Evolutionary conservation across 2,329 filamentous ascomycete genomes (phyloP), one percentile per base, ranked within the genome.

Genomic region (Trichoderma sp.): DNA sequence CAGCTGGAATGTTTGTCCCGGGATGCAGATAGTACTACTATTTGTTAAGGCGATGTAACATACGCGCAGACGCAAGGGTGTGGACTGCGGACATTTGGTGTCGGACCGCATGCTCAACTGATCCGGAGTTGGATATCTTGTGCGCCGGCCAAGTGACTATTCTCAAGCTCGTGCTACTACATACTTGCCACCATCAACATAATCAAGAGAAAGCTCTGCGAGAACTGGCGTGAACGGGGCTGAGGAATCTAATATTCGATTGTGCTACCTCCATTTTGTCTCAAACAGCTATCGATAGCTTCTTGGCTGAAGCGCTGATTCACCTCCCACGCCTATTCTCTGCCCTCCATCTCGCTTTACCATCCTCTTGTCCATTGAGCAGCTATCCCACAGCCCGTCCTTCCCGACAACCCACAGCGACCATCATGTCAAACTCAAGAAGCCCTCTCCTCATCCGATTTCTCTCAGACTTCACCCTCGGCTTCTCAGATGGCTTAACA

Each of bases 401-500:
- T 16, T 43, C 39, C 16, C n/a, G 16, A 34, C 4, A 56, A 10
- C 51, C 14, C 37, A 56, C 11, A 34, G 37, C 24, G n/a, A 26
- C 8, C 14, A 77, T 75, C 73, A 71, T 71, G 37, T 66, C 68
- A 24, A 70, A 67, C 16, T 65, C 73, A 3, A 70, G 72, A 13
- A 77, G 71, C n/a, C 78, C 77, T 3, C 71, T 71, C 1, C 72
- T 79, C 21, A 74, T 77, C 1, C 79, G 80, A 14, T 83, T 89
- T 70, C 78, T 89, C 14, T 83, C 85, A 49, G 89, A 92, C 78
- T 87, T 90, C 69, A 93, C 91, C 1, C 87, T 93, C 70, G 91
- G 91, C 26, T 88, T 93, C 71, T 88, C 90, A 0, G 91, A 93
- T 79, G 91, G 91, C 14, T 81, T 93, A 70, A 93, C 91, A 0